Conservation (phyloP, 306 rosid genomes). For the Arachis stenosperma region DNA sequence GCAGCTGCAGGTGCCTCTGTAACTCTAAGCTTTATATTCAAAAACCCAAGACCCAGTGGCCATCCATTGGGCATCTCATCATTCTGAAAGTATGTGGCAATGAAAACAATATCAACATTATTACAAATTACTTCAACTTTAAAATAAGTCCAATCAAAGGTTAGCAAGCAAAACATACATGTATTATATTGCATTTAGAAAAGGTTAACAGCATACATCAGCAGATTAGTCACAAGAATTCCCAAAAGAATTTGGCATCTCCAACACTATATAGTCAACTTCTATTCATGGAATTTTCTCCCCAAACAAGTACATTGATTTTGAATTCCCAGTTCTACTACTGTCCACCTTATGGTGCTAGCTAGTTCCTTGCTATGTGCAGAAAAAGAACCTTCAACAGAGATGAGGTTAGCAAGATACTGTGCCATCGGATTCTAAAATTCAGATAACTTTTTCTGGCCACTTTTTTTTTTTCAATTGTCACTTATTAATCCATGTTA, state of each 20-base stretch:
- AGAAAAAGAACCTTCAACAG: constrained; percentile 12
- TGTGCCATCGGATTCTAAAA: constrained; percentile 12
- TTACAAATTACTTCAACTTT: constrained; percentile 4
- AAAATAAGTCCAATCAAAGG: constrained; percentile 11
- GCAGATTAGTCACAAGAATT: background rate
- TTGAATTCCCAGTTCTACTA: no score
- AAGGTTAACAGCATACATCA: background rate
- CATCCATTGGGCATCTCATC: constrained; percentile 67
- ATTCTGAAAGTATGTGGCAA: constrained; percentile 47
- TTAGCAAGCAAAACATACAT: background rate
- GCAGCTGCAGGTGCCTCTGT: constrained; percentile 50
- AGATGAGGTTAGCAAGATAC: constrained; percentile 8
- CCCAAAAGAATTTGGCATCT: background rate
- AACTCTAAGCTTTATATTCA: constrained; percentile 59
- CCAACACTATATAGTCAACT: background rate
- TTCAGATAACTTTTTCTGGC: constrained; percentile 6
- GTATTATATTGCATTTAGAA: background rate
- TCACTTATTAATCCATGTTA: background rate
- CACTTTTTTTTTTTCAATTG: constrained; percentile 18
- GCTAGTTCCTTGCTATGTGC: background rate
- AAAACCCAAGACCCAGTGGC: constrained; percentile 80
- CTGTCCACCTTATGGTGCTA: constrained; percentile 5
- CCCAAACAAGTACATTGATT: no score
- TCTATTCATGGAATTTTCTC: no score
- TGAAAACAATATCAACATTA: background rate